Conservation (phyloP, 148 eudicot genomes). For the Rhododendron vialii region DNA sequence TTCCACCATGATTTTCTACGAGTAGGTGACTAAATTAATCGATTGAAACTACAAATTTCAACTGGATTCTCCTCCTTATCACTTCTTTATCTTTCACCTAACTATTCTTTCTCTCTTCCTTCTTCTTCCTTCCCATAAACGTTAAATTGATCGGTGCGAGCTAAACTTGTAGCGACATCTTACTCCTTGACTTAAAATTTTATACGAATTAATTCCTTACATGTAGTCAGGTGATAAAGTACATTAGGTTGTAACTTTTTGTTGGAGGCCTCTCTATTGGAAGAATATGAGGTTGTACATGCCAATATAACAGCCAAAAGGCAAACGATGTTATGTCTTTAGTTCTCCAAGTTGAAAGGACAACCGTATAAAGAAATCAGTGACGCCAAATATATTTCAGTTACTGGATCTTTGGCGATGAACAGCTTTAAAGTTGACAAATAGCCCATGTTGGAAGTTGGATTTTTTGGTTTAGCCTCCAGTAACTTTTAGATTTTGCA, state of each 20-base stretch:
- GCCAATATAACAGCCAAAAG: background rate
- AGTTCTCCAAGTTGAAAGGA: background rate
- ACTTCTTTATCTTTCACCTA: background rate
- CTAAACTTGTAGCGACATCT: background rate
- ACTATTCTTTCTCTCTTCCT: background rate
- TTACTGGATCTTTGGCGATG: background rate
- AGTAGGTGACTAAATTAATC: background rate
- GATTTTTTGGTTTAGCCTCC: background rate
- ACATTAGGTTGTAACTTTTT: background rate
- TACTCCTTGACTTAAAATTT: background rate
- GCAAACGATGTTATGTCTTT: background rate
- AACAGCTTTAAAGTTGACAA: background rate
- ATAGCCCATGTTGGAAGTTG: background rate
- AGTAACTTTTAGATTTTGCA: background rate
- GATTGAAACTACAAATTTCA: background rate
- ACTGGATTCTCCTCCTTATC: background rate
- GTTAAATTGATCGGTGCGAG: background rate
- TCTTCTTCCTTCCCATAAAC: background rate
- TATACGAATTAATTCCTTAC: background rate
- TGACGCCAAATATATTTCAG: background rate
- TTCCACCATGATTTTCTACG: background rate
- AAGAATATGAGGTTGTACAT: background rate
- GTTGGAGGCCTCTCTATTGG: background rate
- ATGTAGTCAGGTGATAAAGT: background rate
- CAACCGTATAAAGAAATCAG: background rate